Evolutionary conservation across 768 basidiomycete species (phyloP).

Genomic region (Auriculariales sp.): DNA sequence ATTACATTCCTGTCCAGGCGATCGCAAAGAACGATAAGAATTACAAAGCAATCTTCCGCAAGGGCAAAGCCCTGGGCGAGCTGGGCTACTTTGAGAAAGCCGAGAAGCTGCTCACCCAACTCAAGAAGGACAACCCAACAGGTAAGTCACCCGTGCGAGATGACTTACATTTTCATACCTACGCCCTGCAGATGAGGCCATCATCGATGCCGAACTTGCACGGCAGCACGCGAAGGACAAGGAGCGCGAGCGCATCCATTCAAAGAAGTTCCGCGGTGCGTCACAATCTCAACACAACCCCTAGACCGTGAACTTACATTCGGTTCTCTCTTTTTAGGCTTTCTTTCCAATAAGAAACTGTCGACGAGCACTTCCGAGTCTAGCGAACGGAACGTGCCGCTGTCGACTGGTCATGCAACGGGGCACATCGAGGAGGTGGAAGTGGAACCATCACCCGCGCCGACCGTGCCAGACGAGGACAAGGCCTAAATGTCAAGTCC

Average conservation of each 20-base stretch:
- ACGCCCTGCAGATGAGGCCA: constrained; percentile 30
- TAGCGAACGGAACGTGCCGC: background rate
- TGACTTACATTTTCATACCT: background rate
- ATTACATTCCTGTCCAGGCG: constrained; percentile 29
- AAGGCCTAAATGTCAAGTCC: too few relatives aligned
- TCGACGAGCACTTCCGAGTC: too few relatives aligned
- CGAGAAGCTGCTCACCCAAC: constrained; percentile 44
- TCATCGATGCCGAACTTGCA: constrained; percentile 49
- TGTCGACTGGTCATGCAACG: background rate
- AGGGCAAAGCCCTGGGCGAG: constrained; percentile 66
- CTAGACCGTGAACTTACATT: background rate
- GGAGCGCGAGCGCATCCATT: constrained; percentile 47
- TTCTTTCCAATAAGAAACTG: too few relatives aligned
- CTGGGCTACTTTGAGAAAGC: constrained; percentile 66
- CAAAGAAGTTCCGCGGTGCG: constrained; percentile 62
- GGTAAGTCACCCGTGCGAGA: constrained; percentile 29
- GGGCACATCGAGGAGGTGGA: background rate
- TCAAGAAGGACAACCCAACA: constrained; percentile 45
- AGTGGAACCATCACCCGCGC: background rate
- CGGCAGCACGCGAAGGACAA: constrained; percentile 49
- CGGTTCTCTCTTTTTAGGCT: too few relatives aligned
- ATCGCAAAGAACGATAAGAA: constrained; percentile 62
- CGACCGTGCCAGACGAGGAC: background rate
- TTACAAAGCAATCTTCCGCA: constrained; percentile 67
- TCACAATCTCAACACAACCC: too few relatives aligned